phyloP scores from a whole-genome alignment of 2,329 filamentous ascomycete species.

The Elsinoe necatrix region DNA sequence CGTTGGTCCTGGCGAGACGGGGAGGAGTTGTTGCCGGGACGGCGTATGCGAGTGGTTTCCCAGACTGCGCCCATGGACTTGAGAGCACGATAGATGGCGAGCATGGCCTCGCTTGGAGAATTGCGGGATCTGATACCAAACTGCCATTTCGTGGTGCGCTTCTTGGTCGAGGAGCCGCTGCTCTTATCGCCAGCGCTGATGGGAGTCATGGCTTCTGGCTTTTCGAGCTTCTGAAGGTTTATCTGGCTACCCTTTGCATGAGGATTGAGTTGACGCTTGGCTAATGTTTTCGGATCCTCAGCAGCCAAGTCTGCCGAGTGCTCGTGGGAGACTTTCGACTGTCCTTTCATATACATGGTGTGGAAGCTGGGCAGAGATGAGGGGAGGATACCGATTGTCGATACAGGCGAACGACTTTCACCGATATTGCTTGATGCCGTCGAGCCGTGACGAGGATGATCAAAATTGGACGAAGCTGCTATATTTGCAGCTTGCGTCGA shows the following conservation, averaged over 20 bases:
- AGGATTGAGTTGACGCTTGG: slow-evolving; percentile 64
- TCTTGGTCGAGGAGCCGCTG: slow-evolving; percentile 50
- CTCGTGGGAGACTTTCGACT: slow-evolving; percentile 26
- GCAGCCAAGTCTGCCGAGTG: not conserved
- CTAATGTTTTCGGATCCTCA: not conserved
- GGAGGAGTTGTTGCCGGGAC: slow-evolving; percentile 31
- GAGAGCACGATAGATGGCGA: slow-evolving; percentile 90
- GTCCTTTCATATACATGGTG: slow-evolving; percentile 75
- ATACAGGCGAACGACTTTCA: slow-evolving; percentile 42
- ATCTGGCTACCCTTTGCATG: slow-evolving; percentile 57
- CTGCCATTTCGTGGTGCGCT: slow-evolving; percentile 85
- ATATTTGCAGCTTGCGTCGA: slow-evolving; percentile 21
- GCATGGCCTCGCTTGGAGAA: slow-evolving; percentile 83
- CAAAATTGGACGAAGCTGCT: slow-evolving; percentile 22
- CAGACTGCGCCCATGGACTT: slow-evolving; percentile 82
- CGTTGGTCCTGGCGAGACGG: slow-evolving; percentile 32
- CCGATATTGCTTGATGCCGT: slow-evolving; percentile 33
- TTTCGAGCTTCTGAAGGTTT: slow-evolving; percentile 25
- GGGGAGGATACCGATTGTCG: slow-evolving; percentile 84
- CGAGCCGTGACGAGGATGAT: slow-evolving; percentile 38
- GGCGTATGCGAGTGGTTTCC: slow-evolving; percentile 48
- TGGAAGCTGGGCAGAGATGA: slow-evolving; percentile 88
- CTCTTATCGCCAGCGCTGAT: slow-evolving; percentile 35
- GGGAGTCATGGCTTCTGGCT: slow-evolving; percentile 48
- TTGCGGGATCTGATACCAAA: slow-evolving; percentile 95